Conservation (phyloP, 495 filamentous ascomycete species). For the Penicillium pulvis region DNA sequence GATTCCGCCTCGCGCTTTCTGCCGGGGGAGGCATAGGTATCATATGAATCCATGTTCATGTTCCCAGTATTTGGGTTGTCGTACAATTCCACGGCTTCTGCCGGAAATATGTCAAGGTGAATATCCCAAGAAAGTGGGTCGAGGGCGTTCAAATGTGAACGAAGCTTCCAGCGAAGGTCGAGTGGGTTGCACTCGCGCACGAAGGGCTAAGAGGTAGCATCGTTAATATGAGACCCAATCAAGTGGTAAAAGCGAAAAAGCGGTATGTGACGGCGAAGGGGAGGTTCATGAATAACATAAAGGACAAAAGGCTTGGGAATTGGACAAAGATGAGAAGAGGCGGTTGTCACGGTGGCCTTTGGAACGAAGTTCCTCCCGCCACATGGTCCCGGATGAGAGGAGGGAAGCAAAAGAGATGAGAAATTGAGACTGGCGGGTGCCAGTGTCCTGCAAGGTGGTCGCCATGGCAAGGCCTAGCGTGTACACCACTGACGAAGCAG, state of each 20-base stretch:
- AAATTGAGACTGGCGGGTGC: constrained; percentile 19
- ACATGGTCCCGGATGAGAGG: constrained; percentile 13
- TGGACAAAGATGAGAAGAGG: constrained; percentile 18
- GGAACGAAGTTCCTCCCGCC: constrained; percentile 5
- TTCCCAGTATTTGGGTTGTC: background rate
- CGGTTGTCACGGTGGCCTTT: constrained; percentile 9
- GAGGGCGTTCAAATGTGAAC: background rate
- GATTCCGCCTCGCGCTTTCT: constrained; percentile 44
- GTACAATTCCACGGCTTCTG: constrained; percentile 11
- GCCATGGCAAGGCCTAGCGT: background rate
- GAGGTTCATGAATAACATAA: constrained; percentile 22
- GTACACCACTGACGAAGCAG: background rate
- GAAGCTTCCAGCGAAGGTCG: constrained; percentile 8
- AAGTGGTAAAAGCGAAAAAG: constrained; percentile 28
- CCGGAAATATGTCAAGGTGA: constrained; percentile 3
- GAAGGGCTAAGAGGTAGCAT: constrained; percentile 43
- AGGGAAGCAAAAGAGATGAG: constrained; percentile 21
- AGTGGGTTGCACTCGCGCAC: constrained; percentile 14
- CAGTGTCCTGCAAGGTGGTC: constrained; percentile 3
- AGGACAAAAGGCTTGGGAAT: constrained; percentile 21
- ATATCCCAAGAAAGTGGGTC: background rate
- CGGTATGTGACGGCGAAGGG: constrained; percentile 24
- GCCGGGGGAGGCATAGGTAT: constrained; percentile 42
- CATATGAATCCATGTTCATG: constrained; percentile 46
- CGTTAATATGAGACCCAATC: constrained; percentile 41